Percentiles rank a stretch among this genome's conserved stretches.
These are phyloP conservation scores for Ampelocalamus luodianensis DNA, from an alignment of 176 grass and related monocot genomes.

Conservation along the genomic window DNA sequence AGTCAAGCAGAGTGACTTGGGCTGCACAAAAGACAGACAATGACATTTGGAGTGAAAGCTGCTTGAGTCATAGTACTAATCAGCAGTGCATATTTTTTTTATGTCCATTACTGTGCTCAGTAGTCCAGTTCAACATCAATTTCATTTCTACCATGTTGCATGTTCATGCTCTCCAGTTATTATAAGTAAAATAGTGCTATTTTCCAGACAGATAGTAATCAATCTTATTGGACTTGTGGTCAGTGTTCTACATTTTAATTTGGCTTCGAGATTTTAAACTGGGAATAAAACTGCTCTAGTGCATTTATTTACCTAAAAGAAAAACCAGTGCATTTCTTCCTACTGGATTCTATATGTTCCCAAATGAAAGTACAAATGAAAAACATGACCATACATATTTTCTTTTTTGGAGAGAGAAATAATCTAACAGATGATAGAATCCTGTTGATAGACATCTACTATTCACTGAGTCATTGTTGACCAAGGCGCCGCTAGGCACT, in stretches of 20 bases:
- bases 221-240: neutral
- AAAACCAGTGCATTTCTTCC: neutral
- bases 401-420: neutral
- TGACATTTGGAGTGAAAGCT: slow-evolving; percentile 15
- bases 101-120: neutral
- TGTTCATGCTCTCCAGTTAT: neutral
- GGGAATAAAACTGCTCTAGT: neutral
- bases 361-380: neutral
- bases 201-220: neutral
- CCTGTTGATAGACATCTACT: neutral
- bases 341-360: neutral
- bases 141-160: neutral
- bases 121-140: neutral
- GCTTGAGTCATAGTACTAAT: neutral
- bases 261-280: neutral
- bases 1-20: neutral
- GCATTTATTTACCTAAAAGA: neutral
- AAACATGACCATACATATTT: neutral
- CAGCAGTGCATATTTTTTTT: neutral
- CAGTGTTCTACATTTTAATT: slow-evolving; percentile 3
- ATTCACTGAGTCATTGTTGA: too few species aligned
- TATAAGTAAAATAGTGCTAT: neutral
- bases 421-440: neutral
- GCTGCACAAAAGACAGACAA: neutral
- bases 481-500: too few species aligned